phyloP scores from a whole-genome alignment of 2,329 filamentous ascomycete species.

The Colletotrichum tropicicola region DNA sequence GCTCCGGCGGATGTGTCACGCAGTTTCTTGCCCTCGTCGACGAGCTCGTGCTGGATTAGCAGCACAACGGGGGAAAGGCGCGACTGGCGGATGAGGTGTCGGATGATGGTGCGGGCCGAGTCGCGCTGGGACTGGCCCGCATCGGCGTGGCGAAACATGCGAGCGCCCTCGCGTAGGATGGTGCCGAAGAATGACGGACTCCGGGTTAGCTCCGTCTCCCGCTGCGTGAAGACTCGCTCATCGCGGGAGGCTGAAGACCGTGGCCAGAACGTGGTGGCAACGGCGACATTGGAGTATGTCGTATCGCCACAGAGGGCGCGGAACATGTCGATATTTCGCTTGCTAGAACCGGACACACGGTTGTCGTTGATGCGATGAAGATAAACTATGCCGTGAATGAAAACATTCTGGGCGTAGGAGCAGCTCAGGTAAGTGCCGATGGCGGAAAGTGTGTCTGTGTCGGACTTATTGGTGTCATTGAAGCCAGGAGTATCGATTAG shows the following conservation, averaged over 20 bases:
- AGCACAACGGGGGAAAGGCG: background rate
- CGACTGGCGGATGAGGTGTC: background rate
- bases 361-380: conserved; percentile 46
- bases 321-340: conserved; percentile 48
- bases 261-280: conserved; percentile 48
- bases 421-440: conserved; percentile 44
- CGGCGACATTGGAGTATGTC: conserved; percentile 41
- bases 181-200: conserved; percentile 8
- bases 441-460: conserved; percentile 48
- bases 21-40: background rate
- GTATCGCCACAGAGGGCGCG: conserved; percentile 45
- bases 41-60: background rate
- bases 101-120: background rate
- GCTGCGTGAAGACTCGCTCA: background rate
- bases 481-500: conserved; percentile 55
- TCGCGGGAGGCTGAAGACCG: background rate
- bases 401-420: conserved; percentile 35
- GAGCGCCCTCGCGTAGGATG: background rate
- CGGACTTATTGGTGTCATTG: conserved; percentile 47
- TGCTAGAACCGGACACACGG: conserved; percentile 43
- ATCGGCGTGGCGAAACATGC: background rate
- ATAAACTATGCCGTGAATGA: conserved; percentile 48
- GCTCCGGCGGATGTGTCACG: background rate
- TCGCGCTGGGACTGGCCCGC: background rate
- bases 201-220: conserved; percentile 9